Conservation (phyloP, 352 stramenopile species). For the Phytophthora cryptogea region DNA sequence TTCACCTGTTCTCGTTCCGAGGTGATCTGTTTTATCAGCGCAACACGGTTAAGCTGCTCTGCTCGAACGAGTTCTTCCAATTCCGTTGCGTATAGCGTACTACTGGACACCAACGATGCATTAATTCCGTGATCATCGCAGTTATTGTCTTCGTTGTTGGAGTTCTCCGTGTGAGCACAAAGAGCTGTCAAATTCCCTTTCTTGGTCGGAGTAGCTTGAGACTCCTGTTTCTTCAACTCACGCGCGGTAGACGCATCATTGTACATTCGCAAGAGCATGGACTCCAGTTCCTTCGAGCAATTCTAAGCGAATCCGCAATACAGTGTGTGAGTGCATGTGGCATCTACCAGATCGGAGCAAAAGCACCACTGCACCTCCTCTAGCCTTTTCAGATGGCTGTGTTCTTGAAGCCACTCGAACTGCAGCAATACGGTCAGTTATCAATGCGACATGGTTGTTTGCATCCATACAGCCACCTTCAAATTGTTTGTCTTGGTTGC, state of each 20-base stretch:
- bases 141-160: conserved; percentile 14
- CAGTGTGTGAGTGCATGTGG: neutral
- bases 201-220: conserved; percentile 13
- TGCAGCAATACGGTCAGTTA: conserved; percentile 8
- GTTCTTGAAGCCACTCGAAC: conserved; percentile 78
- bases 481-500: conserved; percentile 57
- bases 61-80: conserved; percentile 56
- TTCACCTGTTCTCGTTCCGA: conserved; percentile 67
- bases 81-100: conserved; percentile 38
- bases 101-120: conserved; percentile 7
- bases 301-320: conserved; percentile 29
- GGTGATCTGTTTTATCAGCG: conserved; percentile 53
- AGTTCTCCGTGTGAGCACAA: conserved; percentile 2
- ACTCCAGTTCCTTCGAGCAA: conserved; percentile 68
- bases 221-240: conserved; percentile 19
- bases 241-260: conserved; percentile 52
- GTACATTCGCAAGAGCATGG: conserved; percentile 61
- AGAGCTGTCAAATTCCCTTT: neutral
- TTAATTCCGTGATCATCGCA: conserved; percentile 12
- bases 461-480: conserved; percentile 39
- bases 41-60: conserved; percentile 56
- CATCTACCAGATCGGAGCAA: neutral
- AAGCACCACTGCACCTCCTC: conserved; percentile 45
- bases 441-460: conserved; percentile 2
- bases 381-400: conserved; percentile 61